A percentile compares a stretch with the other conserved stretches of the same genome.
Conservation (phyloP, 2,329 filamentous ascomycete species). For the Aspergillus candidus region DNA sequence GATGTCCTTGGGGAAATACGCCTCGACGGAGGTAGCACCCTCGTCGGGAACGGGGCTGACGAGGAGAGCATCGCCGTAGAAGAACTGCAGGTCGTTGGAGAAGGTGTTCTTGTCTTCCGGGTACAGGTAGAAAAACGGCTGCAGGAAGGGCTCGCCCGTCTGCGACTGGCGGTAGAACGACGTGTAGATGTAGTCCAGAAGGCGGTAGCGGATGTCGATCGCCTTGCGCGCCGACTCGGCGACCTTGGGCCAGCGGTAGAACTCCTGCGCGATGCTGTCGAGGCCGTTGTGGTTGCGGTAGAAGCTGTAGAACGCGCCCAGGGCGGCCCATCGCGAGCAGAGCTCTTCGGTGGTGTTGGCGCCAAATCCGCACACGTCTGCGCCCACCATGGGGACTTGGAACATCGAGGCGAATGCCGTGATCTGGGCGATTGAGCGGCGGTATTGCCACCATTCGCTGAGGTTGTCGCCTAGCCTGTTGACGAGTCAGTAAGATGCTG, state of each 20-base stretch:
- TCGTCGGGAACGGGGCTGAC: conserved; percentile 52
- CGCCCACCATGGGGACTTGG: conserved; percentile 62
- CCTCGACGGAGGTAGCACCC: conserved; percentile 47
- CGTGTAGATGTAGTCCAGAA: conserved; percentile 78
- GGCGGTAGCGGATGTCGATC: conserved; percentile 65
- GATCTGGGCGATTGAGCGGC: conserved; percentile 53
- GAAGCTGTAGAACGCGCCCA: conserved; percentile 69
- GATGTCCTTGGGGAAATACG: conserved; percentile 53
- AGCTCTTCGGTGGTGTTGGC: conserved; percentile 60
- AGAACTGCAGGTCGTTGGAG: conserved; percentile 51
- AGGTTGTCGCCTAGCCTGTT: conserved; percentile 55
- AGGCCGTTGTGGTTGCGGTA: conserved; percentile 66
- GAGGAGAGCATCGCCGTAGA: conserved; percentile 53
- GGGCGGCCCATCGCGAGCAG: conserved; percentile 68
- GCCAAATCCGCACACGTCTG: conserved; percentile 73
- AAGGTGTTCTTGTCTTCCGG: conserved; percentile 51
- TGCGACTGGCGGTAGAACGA: conserved; percentile 55
- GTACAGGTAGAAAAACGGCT: conserved; percentile 68
- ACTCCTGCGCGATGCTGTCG: conserved; percentile 57
- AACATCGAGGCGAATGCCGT: conserved; percentile 59
- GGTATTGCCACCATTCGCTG: conserved; percentile 54
- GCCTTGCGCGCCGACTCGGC: conserved; percentile 60
- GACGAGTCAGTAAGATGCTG: background rate
- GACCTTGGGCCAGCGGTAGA: conserved; percentile 63
- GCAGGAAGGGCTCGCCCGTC: conserved; percentile 60